Conservation (phyloP, 2,329 filamentous ascomycete species). For the Bretziella fagacearum region DNA sequence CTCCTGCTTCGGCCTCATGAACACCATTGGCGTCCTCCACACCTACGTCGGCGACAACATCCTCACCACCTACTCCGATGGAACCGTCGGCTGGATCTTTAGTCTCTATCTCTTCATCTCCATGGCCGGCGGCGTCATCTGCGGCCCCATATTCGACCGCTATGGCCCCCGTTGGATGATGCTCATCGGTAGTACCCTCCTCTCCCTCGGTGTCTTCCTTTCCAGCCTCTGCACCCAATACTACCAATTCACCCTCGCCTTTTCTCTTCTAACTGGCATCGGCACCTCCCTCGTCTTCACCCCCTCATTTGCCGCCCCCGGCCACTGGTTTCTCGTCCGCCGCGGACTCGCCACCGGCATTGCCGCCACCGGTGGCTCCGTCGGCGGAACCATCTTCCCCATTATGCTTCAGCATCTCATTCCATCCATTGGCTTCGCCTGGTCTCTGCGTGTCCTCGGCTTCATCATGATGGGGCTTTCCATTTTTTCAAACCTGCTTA, state of each 20-base stretch:
- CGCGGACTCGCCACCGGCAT: slow-evolving; percentile 68
- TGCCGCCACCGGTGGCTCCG: slow-evolving; percentile 47
- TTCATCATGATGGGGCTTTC: slow-evolving; percentile 32
- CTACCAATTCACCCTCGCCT: slow-evolving; percentile 66
- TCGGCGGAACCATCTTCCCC: slow-evolving; percentile 51
- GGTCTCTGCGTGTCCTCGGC: slow-evolving; percentile 32
- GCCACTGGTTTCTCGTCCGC: slow-evolving; percentile 60
- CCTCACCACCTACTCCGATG: slow-evolving; percentile 46
- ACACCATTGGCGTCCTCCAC: slow-evolving; percentile 60
- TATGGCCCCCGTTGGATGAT: slow-evolving; percentile 55
- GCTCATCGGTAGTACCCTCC: slow-evolving; percentile 41
- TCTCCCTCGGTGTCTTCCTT: slow-evolving; percentile 45
- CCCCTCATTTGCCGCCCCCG: slow-evolving; percentile 55
- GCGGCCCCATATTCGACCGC: slow-evolving; percentile 66
- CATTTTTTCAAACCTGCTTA: slow-evolving; percentile 30
- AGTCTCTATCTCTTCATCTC: slow-evolving; percentile 64
- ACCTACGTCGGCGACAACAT: slow-evolving; percentile 60
- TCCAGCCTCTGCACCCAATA: slow-evolving; percentile 55
- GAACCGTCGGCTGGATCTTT: slow-evolving; percentile 73
- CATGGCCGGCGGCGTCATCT: slow-evolving; percentile 67
- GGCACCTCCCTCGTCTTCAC: slow-evolving; percentile 64
- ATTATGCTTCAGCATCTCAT: slow-evolving; percentile 30
- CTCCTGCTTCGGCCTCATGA: slow-evolving; percentile 55
- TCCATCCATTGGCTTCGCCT: slow-evolving; percentile 30
- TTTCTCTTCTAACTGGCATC: slow-evolving; percentile 55